phyloP scores from a whole-genome alignment of 306 rosid genomes.

The Cucumis cinereus region DNA sequence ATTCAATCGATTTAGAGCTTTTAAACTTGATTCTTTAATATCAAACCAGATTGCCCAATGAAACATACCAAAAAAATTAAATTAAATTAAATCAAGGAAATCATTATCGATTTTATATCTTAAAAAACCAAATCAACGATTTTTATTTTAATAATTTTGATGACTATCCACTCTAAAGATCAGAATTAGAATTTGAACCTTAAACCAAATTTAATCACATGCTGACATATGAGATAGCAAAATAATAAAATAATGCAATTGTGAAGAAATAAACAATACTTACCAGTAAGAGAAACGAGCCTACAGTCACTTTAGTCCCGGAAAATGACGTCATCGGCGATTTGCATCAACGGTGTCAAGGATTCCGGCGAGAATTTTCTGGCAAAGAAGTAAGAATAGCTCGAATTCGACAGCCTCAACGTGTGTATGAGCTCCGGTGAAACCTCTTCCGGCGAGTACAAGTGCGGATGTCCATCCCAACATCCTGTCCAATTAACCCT shows the following conservation, averaged over 20 bases:
- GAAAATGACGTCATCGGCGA: slow-evolving; percentile 43
- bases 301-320: slow-evolving; percentile 18
- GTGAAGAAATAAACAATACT: neutral
- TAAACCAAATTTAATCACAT: neutral
- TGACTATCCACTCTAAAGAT: neutral
- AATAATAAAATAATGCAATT: neutral
- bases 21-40: neutral
- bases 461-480: slow-evolving; percentile 50
- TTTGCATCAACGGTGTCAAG: slow-evolving; percentile 30
- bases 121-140: neutral
- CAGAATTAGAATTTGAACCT: neutral
- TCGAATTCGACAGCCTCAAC: slow-evolving; percentile 37
- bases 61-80: neutral
- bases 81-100: neutral
- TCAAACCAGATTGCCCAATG: neutral
- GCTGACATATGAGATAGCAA: neutral
- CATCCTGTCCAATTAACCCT: slow-evolving; percentile 60
- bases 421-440: slow-evolving; percentile 28
- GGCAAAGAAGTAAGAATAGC: slow-evolving; percentile 31
- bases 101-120: neutral
- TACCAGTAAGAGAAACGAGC: neutral
- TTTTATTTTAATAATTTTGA: neutral
- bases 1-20: neutral
- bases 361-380: slow-evolving; percentile 54
- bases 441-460: slow-evolving; percentile 31